A percentile compares a stretch with the other conserved stretches of the same genome.
These are phyloP conservation scores for Syzygium jambos DNA, from an alignment of 345 rosid species.

Conservation along the genomic window DNA sequence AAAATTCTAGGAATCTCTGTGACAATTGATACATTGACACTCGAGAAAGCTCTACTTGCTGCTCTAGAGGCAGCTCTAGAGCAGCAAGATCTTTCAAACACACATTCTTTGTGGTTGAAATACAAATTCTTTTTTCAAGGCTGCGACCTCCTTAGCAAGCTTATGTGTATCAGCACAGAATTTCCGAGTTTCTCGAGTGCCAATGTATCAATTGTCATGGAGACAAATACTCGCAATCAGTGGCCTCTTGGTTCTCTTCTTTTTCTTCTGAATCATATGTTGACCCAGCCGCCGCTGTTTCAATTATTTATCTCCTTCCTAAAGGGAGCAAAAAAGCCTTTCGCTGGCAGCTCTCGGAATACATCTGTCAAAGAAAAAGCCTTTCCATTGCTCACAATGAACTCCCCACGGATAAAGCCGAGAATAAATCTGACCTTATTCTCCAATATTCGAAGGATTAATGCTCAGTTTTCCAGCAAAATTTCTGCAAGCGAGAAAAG, in stretches of 20 bases:
- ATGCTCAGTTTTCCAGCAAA: constrained; percentile 46
- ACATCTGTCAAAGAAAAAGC: constrained; percentile 37
- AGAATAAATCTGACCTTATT: constrained; percentile 87
- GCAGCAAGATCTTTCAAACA: constrained; percentile 71
- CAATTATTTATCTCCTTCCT: constrained; percentile 53
- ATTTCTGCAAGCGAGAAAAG: constrained; percentile 29
- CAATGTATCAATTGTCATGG: constrained; percentile 67
- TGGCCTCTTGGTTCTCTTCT: constrained; percentile 31
- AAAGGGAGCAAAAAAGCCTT: constrained; percentile 65
- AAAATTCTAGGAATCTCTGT: too few relatives aligned
- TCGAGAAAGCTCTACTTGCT: too few relatives aligned
- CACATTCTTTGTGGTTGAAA: constrained; percentile 38
- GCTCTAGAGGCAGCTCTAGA: constrained; percentile 22
- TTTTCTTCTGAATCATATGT: constrained; percentile 42
- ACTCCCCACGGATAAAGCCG: constrained; percentile 77
- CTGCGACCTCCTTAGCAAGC: constrained; percentile 41
- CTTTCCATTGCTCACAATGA: constrained; percentile 83
- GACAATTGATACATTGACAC: too few relatives aligned
- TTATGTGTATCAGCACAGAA: constrained; percentile 54
- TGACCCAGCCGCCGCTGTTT: constrained; percentile 62
- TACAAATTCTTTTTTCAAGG: constrained; percentile 20
- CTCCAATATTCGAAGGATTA: constrained; percentile 63
- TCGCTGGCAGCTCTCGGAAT: constrained; percentile 55
- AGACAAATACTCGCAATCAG: constrained; percentile 77
- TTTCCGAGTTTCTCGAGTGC: constrained; percentile 69